These are phyloP conservation scores for Fusarium graminum DNA, from an alignment of 2,329 filamentous ascomycete species.

Conservation along the genomic window DNA sequence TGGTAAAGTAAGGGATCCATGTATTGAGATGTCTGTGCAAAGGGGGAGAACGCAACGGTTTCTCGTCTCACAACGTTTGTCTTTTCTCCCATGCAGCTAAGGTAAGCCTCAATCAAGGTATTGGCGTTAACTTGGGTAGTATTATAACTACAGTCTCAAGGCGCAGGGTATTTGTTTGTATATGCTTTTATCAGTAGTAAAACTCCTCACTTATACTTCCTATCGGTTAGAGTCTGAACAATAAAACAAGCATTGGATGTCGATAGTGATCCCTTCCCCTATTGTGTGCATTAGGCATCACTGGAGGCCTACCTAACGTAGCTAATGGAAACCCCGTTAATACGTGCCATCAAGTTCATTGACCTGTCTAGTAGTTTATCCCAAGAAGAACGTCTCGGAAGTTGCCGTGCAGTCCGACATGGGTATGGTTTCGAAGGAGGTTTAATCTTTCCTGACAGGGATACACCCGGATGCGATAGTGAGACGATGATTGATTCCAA, in stretches of 20 bases:
- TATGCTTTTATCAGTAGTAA: not conserved
- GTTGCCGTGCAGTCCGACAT: conserved; percentile 29
- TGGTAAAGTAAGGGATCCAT: conserved; percentile 33
- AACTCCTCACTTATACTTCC: too few relatives aligned
- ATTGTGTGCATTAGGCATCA: conserved; percentile 8
- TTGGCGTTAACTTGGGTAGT: too few relatives aligned
- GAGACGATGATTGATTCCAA: conserved; percentile 23
- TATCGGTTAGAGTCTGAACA: too few relatives aligned
- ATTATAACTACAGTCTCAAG: too few relatives aligned
- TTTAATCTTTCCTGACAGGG: conserved; percentile 6
- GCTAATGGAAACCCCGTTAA: conserved; percentile 13
- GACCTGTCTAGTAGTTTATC: conserved; percentile 9
- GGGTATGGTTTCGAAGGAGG: conserved; percentile 20
- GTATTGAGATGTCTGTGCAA: conserved; percentile 29
- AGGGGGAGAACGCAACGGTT: conserved; percentile 17
- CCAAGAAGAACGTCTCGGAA: conserved; percentile 26
- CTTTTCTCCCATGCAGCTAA: conserved; percentile 6
- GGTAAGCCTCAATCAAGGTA: not conserved
- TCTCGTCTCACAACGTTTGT: conserved; percentile 22
- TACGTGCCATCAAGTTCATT: conserved; percentile 19
- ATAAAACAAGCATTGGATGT: not conserved
- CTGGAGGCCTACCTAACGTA: conserved; percentile 17
- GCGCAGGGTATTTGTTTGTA: not conserved
- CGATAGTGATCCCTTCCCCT: conserved; percentile 1
- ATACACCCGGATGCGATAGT: conserved; percentile 8